Evolutionary conservation across 768 basidiomycete genomes (phyloP).

Genomic region (Chalciporus chontae): DNA sequence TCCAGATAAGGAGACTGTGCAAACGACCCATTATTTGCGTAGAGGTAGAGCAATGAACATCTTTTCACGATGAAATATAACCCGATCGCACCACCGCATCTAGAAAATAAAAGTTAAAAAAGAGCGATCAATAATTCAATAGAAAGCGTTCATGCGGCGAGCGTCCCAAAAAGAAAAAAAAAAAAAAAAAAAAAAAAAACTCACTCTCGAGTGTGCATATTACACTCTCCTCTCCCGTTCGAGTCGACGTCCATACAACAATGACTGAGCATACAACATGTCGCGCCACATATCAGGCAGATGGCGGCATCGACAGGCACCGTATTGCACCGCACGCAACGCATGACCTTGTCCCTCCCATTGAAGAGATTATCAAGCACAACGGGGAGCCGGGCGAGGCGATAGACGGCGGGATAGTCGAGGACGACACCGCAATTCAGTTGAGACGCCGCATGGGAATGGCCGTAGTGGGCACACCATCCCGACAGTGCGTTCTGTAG

Average conservation of each 20-base stretch:
- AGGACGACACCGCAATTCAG: slow-evolving; percentile 75
- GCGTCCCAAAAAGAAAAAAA: too few species aligned
- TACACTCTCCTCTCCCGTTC: slow-evolving; percentile 79
- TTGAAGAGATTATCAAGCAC: slow-evolving; percentile 82
- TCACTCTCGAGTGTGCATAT: slow-evolving; percentile 91
- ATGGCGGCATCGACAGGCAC: slow-evolving; percentile 85
- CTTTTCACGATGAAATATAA: slow-evolving; percentile 91
- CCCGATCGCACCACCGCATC: slow-evolving; percentile 88
- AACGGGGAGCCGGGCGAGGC: slow-evolving; percentile 74
- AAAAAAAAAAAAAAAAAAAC: too few species aligned
- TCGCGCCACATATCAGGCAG: slow-evolving; percentile 85
- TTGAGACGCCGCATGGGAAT: slow-evolving; percentile 74
- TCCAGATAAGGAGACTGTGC: slow-evolving; percentile 89
- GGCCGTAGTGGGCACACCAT: slow-evolving; percentile 88
- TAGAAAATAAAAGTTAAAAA: slow-evolving; percentile 32
- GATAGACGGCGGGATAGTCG: slow-evolving; percentile 82
- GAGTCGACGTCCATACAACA: slow-evolving; percentile 75
- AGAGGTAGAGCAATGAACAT: slow-evolving; percentile 85
- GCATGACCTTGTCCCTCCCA: slow-evolving; percentile 67
- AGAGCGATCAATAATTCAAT: too few species aligned
- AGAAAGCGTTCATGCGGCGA: background rate
- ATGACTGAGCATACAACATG: slow-evolving; percentile 86
- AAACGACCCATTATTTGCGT: slow-evolving; percentile 87
- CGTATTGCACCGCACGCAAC: slow-evolving; percentile 72
- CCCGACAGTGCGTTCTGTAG: slow-evolving; percentile 85